Conservation (phyloP, 2,329 filamentous ascomycete species). For the Fusarium sp. region DNA sequence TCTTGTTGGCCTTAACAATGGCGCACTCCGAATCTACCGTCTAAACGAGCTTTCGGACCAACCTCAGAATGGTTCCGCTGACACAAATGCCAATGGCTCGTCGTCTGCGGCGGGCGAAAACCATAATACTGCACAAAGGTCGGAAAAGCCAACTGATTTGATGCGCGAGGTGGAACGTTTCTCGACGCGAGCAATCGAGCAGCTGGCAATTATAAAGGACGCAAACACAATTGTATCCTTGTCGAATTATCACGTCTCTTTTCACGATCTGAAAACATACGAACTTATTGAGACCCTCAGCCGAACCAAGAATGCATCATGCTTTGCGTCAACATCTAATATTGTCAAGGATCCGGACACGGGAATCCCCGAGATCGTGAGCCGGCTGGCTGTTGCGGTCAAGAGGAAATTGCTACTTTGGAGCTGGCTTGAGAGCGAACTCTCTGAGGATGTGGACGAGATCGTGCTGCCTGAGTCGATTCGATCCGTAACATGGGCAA, state of each 20-base stretch:
- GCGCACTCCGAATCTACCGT: constrained; percentile 88
- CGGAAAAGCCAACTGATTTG: constrained; percentile 75
- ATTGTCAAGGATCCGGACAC: constrained; percentile 90
- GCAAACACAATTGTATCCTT: constrained; percentile 90
- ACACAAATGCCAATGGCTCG: constrained; percentile 41
- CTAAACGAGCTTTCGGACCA: constrained; percentile 72
- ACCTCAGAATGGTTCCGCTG: constrained; percentile 48
- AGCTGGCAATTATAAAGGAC: constrained; percentile 95
- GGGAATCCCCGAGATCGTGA: constrained; percentile 92
- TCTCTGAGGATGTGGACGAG: constrained; percentile 77
- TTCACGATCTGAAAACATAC: constrained; percentile 90
- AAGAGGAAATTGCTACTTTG: constrained; percentile 90
- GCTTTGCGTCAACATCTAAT: constrained; percentile 94
- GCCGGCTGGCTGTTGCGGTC: constrained; percentile 87
- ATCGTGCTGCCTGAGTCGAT: constrained; percentile 84
- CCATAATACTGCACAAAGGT: constrained; percentile 42
- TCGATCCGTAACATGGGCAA: constrained; percentile 91
- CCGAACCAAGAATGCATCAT: constrained; percentile 86
- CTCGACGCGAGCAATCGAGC: constrained; percentile 87
- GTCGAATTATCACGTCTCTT: constrained; percentile 87
- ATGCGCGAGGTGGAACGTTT: constrained; percentile 95
- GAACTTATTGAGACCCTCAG: constrained; percentile 80
- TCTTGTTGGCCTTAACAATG: constrained; percentile 90
- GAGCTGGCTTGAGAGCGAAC: constrained; percentile 96
- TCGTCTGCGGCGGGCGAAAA: constrained; percentile 44